A percentile compares a stretch with the other conserved stretches of the same genome.
Conservation (phyloP, 768 basidiomycete genomes). For the Macrolepiota albuminosa region DNA sequence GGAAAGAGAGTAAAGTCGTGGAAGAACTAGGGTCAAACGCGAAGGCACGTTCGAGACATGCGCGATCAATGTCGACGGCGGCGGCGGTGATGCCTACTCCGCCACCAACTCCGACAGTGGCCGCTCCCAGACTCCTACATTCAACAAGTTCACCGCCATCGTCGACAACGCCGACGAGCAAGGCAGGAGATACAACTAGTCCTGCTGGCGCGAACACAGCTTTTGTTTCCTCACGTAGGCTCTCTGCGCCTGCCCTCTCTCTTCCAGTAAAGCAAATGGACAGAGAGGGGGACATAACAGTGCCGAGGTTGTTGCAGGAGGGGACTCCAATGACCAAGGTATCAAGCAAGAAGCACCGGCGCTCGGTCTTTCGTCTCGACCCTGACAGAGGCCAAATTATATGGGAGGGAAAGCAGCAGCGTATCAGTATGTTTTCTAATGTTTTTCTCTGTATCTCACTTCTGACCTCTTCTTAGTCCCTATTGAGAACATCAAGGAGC, state of each 20-base stretch:
- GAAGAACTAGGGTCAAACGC: background rate
- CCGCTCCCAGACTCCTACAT: conserved; percentile 4
- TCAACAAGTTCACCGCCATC: background rate
- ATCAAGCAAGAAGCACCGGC: conserved; percentile 71
- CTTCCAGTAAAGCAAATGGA: conserved; percentile 11
- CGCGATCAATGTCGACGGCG: conserved; percentile 7
- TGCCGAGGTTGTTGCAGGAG: conserved; percentile 53
- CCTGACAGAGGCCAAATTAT: conserved; percentile 77
- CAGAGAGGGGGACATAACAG: conserved; percentile 27
- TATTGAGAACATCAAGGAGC: conserved; percentile 86
- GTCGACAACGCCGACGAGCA: background rate
- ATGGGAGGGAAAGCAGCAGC: conserved; percentile 69
- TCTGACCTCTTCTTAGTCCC: conserved; percentile 48
- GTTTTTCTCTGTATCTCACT: conserved; percentile 19
- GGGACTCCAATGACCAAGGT: conserved; percentile 83
- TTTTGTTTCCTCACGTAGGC: background rate
- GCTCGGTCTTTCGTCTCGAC: conserved; percentile 65
- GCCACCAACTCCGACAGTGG: conserved; percentile 5
- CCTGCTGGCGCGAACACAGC: background rate
- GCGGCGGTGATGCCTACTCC: conserved; percentile 1
- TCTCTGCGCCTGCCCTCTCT: conserved; percentile 9
- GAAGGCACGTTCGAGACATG: conserved; percentile 5
- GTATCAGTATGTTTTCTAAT: conserved; percentile 57
- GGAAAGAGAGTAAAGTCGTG: background rate
- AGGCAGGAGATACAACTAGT: background rate